A percentile compares a stretch with the other conserved stretches of the same genome.
Conservation (phyloP, 441 rosid species). For the Gossypium trilobum region DNA sequence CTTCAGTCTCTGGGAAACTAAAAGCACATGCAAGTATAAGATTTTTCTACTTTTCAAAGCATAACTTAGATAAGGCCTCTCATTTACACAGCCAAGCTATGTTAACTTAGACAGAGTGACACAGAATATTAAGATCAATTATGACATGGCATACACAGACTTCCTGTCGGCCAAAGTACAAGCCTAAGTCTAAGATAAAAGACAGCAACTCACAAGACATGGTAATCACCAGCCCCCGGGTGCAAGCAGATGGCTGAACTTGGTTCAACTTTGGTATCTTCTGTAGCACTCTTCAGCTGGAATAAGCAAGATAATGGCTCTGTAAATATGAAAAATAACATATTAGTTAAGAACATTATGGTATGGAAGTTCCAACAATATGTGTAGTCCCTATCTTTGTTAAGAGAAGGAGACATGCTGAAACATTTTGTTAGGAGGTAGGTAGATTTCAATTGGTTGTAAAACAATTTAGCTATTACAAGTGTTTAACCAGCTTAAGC, state of each 20-base stretch:
- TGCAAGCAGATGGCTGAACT: constrained; percentile 59
- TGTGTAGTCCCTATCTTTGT: neutral
- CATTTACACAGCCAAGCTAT: neutral
- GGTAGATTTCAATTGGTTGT: neutral
- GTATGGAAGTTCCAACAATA: neutral
- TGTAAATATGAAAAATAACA: constrained; percentile 25
- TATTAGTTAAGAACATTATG: neutral
- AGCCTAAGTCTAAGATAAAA: constrained; percentile 8
- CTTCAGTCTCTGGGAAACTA: constrained; percentile 86
- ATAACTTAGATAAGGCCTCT: neutral
- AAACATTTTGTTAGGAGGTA: neutral
- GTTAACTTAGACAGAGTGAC: neutral
- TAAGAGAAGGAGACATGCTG: neutral
- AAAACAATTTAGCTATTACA: neutral
- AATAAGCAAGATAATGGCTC: constrained; percentile 69
- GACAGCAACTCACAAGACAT: constrained; percentile 63
- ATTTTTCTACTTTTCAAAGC: constrained; percentile 16
- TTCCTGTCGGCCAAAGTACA: neutral
- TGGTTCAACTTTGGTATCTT: constrained; percentile 50
- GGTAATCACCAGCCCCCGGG: constrained; percentile 79
- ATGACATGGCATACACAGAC: neutral
- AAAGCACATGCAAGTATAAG: constrained; percentile 21
- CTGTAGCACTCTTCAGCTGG: constrained; percentile 65
- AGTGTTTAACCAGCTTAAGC: neutral
- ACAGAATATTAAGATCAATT: neutral